Evolutionary conservation across 2,329 filamentous ascomycete genomes (phyloP), one percentile per base, ranked within the genome.

Genomic region (Sporothrix euskadiensis): DNA sequence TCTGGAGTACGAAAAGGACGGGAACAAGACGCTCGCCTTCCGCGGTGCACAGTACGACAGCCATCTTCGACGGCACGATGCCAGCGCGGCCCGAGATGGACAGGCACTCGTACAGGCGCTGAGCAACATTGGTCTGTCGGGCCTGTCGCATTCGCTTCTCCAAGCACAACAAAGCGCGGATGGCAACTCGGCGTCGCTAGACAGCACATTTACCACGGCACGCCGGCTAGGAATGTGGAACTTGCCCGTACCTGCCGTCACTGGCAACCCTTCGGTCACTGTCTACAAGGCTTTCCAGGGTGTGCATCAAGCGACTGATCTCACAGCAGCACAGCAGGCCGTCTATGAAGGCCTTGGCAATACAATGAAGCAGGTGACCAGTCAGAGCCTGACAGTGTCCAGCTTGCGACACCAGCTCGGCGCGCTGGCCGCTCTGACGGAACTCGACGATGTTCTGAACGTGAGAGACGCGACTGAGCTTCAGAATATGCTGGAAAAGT

Each of bases 151-250:
- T 78, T 92, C 92, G 6, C 84, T 98, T 32, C 85, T 94, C 8
- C 89, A 92, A 73, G 88, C 86, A 8, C 90, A 94, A 73, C 87
- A 91, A 73, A 87, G 85, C 30, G 82, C 87, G 10, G 88, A 89
- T 49, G 85, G 84, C 39, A 87, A 87, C 4, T 84, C 87, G 1
- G 82, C 86, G 8, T 89, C 88, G 0, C 84, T 92, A 8, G 91
- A 94, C 65, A 91, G 88, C 75, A 93, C 93, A 71, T 91, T 97
- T 76, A 88, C 89, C 71, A 93, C 93, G 6, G 94, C 94, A 26
- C 88, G 93, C 74, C 92, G 91, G 76, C 85, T 98, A 19, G 94
- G 96, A 77, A 91, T 95, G 78, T 99, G 96, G 96, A 94, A 98
- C 79, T 86, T 98, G 26, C 92, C 93, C 16, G 90, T 90, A 0